Percentiles rank a stretch among this genome's conserved stretches.
Conservation (phyloP, 2,329 filamentous ascomycete species). For the Tolypocladium paradoxum region DNA sequence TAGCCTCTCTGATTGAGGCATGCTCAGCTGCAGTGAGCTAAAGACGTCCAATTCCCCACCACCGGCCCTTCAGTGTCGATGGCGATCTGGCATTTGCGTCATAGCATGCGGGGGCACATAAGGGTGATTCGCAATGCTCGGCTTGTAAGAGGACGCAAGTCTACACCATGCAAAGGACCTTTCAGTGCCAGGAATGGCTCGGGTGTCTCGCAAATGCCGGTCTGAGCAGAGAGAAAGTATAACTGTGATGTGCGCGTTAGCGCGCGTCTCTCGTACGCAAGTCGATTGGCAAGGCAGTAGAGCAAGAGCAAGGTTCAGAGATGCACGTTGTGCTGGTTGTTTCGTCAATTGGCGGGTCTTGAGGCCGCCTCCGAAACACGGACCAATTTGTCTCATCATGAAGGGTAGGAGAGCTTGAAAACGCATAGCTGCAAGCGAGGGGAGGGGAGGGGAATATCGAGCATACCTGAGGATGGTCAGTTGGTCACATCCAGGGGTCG, state of each 20-base stretch:
- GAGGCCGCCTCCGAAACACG: slow-evolving; percentile 89
- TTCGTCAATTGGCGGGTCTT: slow-evolving; percentile 83
- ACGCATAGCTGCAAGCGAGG: background rate
- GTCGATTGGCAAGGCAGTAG: slow-evolving; percentile 1
- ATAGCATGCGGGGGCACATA: background rate
- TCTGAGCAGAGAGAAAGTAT: background rate
- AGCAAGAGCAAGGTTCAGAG: slow-evolving; percentile 44
- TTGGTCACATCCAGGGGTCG: background rate
- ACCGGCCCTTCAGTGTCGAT: background rate
- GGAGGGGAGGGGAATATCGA: background rate
- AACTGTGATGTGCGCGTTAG: background rate
- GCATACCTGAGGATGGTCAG: slow-evolving; percentile 3
- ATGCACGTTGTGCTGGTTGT: slow-evolving; percentile 60
- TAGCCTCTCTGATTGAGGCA: background rate
- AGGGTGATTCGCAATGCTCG: background rate
- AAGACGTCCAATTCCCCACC: background rate
- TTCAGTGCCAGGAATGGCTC: background rate
- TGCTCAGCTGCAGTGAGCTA: background rate
- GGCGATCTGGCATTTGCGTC: background rate
- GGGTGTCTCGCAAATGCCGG: background rate
- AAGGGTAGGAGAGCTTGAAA: slow-evolving; percentile 2
- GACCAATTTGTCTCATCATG: slow-evolving; percentile 82
- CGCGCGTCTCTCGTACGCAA: background rate
- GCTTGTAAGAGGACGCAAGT: background rate
- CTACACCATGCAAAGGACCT: no score